Evolutionary conservation across 2,329 filamentous ascomycete genomes (phyloP), one percentile per base, ranked within the genome.

Genomic region (Davidsoniella neocaledoniae): DNA sequence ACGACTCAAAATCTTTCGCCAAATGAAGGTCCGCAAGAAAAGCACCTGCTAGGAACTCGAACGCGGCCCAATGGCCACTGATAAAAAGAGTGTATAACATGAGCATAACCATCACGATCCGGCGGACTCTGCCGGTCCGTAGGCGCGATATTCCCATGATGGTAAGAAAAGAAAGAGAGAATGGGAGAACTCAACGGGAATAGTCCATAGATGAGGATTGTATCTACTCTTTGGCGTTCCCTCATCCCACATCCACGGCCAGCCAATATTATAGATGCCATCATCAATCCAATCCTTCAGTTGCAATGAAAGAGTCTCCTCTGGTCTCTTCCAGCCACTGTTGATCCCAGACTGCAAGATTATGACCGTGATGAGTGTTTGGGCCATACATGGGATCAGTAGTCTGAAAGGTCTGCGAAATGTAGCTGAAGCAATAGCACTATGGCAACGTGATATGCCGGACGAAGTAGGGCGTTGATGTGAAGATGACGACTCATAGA

Each of bases 201-300:
- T 78, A 3, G 76, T 78, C 76, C 76, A 79, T 23, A 78, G 61
- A 55, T 79, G 76, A 25, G 73, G 67, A 56, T 78, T 73, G 56
- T 77, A 75, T 17, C 43, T 39, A 19, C 43, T 44, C n/a, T 46
- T 48, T 60, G 65, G 59, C 48, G 6, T 26, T 23, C 41, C 38
- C 17, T 48, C 41, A 4, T 43, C 21, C 43, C 63, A 57, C 36
- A 50, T 54, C 50, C 53, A 56, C 54, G 43, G 58, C 52, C 46
- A 57, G 47, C 43, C 55, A 49, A 50, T 53, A 53, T 47, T 49
- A 42, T 49, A 33, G 38, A 50, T 36, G 4, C 25, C 17, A 3
- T 68, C 64, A 55, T 59, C 57, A 21, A 55, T 55, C 72, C 72
- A 76, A 52, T 73, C 66, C n/a, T 51, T 53, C 14, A 70, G 56